Conservation (phyloP, 2,329 filamentous ascomycete genomes). For the Xylaria sp. region DNA sequence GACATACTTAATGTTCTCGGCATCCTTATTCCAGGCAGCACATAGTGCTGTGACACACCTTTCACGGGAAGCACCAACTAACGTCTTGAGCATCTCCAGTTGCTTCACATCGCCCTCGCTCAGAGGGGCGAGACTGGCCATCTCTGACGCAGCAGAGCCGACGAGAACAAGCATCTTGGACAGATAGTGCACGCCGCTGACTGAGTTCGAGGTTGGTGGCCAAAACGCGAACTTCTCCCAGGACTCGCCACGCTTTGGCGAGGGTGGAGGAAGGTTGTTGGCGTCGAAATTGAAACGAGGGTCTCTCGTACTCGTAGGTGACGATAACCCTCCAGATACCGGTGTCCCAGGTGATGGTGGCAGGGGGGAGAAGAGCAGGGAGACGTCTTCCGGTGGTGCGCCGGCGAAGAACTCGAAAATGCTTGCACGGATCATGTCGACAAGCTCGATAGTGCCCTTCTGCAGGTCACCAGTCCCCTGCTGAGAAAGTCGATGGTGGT, state of each 20-base stretch:
- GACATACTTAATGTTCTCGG: slow-evolving; percentile 86
- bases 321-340: slow-evolving; percentile 55
- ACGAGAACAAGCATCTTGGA: slow-evolving; percentile 80
- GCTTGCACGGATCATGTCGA: slow-evolving; percentile 79
- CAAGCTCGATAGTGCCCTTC: slow-evolving; percentile 78
- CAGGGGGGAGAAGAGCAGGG: slow-evolving; percentile 80
- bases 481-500: slow-evolving; percentile 77
- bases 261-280: slow-evolving; percentile 74
- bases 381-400: slow-evolving; percentile 87
- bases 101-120: slow-evolving; percentile 57
- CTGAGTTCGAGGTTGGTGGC: slow-evolving; percentile 88
- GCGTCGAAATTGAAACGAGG: slow-evolving; percentile 80
- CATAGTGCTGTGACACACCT: slow-evolving; percentile 84
- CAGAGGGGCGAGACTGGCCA: slow-evolving; percentile 74
- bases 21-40: slow-evolving; percentile 89
- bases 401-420: slow-evolving; percentile 83
- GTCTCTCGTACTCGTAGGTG: slow-evolving; percentile 64
- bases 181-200: slow-evolving; percentile 90
- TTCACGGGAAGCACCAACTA: slow-evolving; percentile 81
- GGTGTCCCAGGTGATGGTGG: slow-evolving; percentile 72
- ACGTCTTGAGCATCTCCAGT: slow-evolving; percentile 71
- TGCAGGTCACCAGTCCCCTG: slow-evolving; percentile 73
- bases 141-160: slow-evolving; percentile 83
- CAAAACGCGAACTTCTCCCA: slow-evolving; percentile 97
- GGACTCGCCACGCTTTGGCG: slow-evolving; percentile 76